Base-by-base conservation (phyloP, 305 asterid genomes). In the Solanum hybrid region DNA sequence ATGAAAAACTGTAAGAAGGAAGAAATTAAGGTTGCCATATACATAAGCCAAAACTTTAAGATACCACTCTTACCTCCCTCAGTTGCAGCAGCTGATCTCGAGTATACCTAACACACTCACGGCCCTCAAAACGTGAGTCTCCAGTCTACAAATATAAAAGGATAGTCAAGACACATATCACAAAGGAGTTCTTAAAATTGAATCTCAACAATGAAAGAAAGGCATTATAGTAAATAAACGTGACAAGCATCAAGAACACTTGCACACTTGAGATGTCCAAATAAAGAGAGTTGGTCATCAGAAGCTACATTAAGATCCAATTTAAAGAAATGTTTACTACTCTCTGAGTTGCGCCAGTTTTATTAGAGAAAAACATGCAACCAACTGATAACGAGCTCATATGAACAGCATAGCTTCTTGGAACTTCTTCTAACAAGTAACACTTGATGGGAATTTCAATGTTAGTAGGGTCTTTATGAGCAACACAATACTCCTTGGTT, bases 11-110 rank as follows among this genome's bases (percentile, higher is more conserved):
- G 24, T 3, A 10, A 46, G 22, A 26, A 80, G 51, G 22, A 46
- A 69, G 38, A 85, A 31, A 85, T 85, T 20, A 6, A 85, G 29
- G 87, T 8, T 31, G 26, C 7, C 73, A 51, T 20, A 29, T 17
- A 79, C 10, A 72, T 35, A 37, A 69, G 79, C 87, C n/a, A 66
- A 64, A 78, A 71, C 87, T 10, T 36, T 12, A 17, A 29, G 35
- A 31, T 36, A 60, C 16, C 24, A 90, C 10, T 34, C 86, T 77
- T 92, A 96, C 99, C 98, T 95, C 97, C 90, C 95, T 94, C 88
- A 94, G 90, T 90, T 91, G 96, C 91, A 94, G 91, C 88, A 96
- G 93, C 92, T 93, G 96, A 86, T 95, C 99, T 91, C 95, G 91
- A 89, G 94, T 90, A 92, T 94, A 96, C 24, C 92, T 93, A 78